These are phyloP conservation scores for Mortierella sp. DNA, from an alignment of 371 early-diverging fungal genomes.

Conservation along the genomic window DNA sequence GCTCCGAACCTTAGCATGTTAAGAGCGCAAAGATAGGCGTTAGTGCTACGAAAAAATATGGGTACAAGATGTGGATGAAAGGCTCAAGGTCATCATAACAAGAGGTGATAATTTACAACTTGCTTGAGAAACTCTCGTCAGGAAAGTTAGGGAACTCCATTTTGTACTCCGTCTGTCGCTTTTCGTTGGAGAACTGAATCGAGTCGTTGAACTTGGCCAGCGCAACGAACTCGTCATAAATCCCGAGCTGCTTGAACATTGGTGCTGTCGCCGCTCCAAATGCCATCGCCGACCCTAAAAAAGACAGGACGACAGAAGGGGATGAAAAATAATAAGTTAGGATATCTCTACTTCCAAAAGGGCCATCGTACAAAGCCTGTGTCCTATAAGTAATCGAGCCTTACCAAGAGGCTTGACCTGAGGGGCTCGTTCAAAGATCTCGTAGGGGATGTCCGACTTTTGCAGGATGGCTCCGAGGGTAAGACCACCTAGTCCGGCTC, in stretches of 20 bases:
- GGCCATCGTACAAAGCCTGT: too few species aligned
- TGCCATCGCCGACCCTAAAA: background rate
- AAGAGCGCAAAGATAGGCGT: too few species aligned
- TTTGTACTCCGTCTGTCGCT: background rate
- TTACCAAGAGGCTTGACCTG: conserved; percentile 17
- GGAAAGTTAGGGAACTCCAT: background rate
- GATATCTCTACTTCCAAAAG: background rate
- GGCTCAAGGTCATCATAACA: too few species aligned
- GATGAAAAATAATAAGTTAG: background rate
- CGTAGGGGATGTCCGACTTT: conserved; percentile 24
- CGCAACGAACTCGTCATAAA: conserved; percentile 19
- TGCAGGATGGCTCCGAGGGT: conserved; percentile 33
- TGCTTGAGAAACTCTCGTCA: background rate
- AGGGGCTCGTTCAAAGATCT: conserved; percentile 22
- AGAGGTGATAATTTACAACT: background rate
- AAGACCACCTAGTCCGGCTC: conserved; percentile 32
- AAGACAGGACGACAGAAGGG: background rate
- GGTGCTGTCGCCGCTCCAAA: conserved; percentile 2
- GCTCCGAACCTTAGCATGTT: conserved; percentile 1
- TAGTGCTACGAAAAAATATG: background rate
- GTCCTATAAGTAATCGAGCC: background rate
- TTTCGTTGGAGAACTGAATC: background rate
- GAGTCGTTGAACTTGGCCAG: conserved; percentile 15
- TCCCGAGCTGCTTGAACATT: conserved; percentile 31
- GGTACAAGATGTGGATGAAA: background rate